Percentiles rank a stretch among this genome's conserved stretches.
phyloP scores from a whole-genome alignment of 169 alveolate genomes.

The Cryptosporidium meleagridis region DNA sequence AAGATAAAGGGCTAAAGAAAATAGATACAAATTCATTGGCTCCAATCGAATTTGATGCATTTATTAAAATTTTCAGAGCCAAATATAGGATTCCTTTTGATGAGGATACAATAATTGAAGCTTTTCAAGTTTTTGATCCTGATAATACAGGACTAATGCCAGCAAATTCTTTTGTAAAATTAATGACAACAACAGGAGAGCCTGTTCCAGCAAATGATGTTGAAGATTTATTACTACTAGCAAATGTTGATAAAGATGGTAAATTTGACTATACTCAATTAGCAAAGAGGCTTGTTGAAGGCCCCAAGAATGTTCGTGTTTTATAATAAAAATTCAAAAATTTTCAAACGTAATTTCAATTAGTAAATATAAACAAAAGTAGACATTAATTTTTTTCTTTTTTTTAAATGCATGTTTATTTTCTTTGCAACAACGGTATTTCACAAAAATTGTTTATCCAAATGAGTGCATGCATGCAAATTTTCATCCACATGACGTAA shows the following conservation, averaged over 20 bases:
- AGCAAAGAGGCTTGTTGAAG: slow-evolving; percentile 70
- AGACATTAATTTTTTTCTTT: no score
- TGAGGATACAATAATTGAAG: slow-evolving; percentile 60
- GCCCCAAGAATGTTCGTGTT: slow-evolving; percentile 68
- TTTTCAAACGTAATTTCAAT: neutral
- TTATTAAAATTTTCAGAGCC: slow-evolving; percentile 63
- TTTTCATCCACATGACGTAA: slow-evolving; percentile 16
- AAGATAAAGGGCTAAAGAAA: neutral
- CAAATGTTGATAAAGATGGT: slow-evolving; percentile 60
- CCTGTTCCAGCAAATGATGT: slow-evolving; percentile 66
- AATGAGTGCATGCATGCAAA: neutral
- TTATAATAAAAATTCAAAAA: neutral
- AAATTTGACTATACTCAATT: slow-evolving; percentile 63
- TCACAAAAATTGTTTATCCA: neutral
- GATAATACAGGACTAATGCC: slow-evolving; percentile 65
- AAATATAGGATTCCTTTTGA: slow-evolving; percentile 46
- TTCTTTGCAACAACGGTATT: neutral
- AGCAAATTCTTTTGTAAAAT: slow-evolving; percentile 23
- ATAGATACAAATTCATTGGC: slow-evolving; percentile 39
- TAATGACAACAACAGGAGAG: slow-evolving; percentile 73
- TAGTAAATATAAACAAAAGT: no score
- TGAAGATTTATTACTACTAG: slow-evolving; percentile 53
- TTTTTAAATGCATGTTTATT: neutral
- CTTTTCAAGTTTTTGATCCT: slow-evolving; percentile 69
- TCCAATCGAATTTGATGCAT: slow-evolving; percentile 69